Evolutionary conservation across 768 basidiomycete species (phyloP).

Genomic region (Kwoniella heveanensis): DNA sequence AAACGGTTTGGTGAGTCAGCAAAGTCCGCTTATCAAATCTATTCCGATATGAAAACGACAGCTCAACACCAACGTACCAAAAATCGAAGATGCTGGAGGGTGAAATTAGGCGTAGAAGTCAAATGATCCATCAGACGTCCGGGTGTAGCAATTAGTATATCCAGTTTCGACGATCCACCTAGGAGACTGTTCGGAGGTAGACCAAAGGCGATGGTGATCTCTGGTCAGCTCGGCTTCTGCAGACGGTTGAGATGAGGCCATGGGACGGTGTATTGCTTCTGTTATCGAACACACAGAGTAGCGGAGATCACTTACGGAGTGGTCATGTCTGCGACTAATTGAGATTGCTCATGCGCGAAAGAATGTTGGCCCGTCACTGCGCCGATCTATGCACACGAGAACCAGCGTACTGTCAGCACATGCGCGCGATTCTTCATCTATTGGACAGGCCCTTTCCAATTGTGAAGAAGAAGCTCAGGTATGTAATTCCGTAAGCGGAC

Average conservation of each 20-base stretch:
- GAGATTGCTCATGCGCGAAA: constrained; percentile 85
- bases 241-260: no score
- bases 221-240: not conserved
- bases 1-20: no score
- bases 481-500: no score
- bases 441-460: no score
- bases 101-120: constrained; percentile 81
- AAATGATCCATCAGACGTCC: constrained; percentile 94
- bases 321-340: constrained; percentile 68
- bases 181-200: constrained; percentile 60
- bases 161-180: constrained; percentile 88
- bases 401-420: not conserved
- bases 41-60: no score
- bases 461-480: no score
- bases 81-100: constrained; percentile 91
- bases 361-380: constrained; percentile 91
- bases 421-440: no score
- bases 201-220: not conserved
- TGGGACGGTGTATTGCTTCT: no score
- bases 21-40: not conserved
- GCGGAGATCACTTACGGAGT: constrained; percentile 58
- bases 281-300: no score
- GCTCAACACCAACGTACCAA: constrained; percentile 63
- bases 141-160: constrained; percentile 93
- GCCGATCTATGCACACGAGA: constrained; percentile 60